Base-by-base conservation (phyloP, 805 yeast species). In the Ascoidea asiatica region DNA sequence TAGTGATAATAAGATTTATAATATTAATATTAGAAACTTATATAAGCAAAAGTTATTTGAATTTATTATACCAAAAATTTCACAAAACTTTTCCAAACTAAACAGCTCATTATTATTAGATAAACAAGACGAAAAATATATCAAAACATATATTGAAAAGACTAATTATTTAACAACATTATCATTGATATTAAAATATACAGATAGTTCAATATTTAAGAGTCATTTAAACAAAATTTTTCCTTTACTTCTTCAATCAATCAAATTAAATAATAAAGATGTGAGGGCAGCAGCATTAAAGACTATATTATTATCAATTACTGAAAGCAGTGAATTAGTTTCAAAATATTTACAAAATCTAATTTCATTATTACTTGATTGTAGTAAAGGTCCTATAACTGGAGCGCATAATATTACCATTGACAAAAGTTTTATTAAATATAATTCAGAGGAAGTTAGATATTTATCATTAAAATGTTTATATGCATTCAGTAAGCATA, bases 21-120 rank as follows among this genome's bases (percentile, higher is more conserved):
- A 77, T 49, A 68, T 82, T 45, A 75, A 79, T 47, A 72, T 81
- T 18, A 73, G 83, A 47, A 59, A 73, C 40, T 66, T 92, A 20
- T 86, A 82, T 68, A 87, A 87, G 56, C 98, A 92, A 56, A 79
- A 79, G 50, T 69, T 85, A 21, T 86, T 87, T 56, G 75, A 76
- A 47, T 62, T 67, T 6, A 63, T 77, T 1, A 67, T 86, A 5
- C 82, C 83, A 0, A 59, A 57, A 23, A 57, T 87, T 29, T 3
- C 78, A 72, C 56, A 60, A 62, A 23, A 51, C 53, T 11, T 20
- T 20, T 17, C 42, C 23, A 21, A 19, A 45, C 1, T 42, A 52
- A 18, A 20, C 19, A 19, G 18, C n/a, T 38, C 37, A 22, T 5
- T 37, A 43, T 38, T 37, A 38, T n/a, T 35, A 41, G 21, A 17